These are phyloP conservation scores for Ambrosia trifida DNA, from an alignment of 129 eudicot genomes.

Conservation along the genomic window DNA sequence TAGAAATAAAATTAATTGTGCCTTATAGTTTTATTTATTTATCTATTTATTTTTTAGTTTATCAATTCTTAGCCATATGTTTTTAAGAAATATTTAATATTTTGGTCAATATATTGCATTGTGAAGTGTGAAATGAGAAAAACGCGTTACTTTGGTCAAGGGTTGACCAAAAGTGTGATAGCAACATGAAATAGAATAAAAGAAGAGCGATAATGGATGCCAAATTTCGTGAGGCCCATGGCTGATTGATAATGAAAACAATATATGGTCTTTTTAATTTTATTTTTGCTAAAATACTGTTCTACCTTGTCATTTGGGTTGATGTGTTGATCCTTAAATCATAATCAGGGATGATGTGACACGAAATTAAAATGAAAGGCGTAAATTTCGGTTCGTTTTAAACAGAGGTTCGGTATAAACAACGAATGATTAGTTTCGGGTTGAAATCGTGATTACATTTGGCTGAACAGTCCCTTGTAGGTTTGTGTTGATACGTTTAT, in stretches of 20 bases:
- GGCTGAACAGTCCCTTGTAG: not conserved
- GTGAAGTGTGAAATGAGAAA: conserved; percentile 4
- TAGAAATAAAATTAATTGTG: not conserved
- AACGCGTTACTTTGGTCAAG: conserved; percentile 27
- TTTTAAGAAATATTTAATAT: not conserved
- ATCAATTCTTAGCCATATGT: not conserved
- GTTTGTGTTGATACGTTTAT: too few species aligned
- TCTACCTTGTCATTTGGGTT: conserved; percentile 3
- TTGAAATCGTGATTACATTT: not conserved
- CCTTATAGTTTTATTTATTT: not conserved
- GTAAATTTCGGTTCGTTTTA: too few species aligned
- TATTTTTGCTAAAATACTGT: not conserved
- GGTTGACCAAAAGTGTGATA: conserved; percentile 7
- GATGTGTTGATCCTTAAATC: not conserved
- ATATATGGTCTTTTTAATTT: not conserved
- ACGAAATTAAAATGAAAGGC: too few species aligned
- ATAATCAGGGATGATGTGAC: too few species aligned
- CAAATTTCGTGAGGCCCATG: not conserved
- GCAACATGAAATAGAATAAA: not conserved
- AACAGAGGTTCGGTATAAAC: too few species aligned
- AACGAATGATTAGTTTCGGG: not conserved
- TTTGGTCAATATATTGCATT: not conserved
- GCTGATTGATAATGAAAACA: not conserved
- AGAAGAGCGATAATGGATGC: not conserved
- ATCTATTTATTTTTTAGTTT: not conserved